phyloP scores from a whole-genome alignment of 2,329 filamentous ascomycete species.

The Pseudogymnoascus sp. region DNA sequence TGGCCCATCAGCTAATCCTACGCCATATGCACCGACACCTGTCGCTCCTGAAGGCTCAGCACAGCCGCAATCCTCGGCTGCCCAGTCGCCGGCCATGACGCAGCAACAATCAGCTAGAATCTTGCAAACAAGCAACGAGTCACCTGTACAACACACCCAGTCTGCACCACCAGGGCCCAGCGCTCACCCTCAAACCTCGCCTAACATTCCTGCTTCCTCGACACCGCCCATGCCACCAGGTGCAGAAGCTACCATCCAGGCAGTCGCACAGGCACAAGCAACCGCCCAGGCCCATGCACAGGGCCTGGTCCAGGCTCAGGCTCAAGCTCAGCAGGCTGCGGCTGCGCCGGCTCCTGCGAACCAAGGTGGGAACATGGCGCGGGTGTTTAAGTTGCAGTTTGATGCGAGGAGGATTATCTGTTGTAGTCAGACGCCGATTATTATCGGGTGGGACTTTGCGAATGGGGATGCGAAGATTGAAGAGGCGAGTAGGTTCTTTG shows the following conservation, averaged over 20 bases:
- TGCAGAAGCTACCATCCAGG: neutral
- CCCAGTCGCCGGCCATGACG: neutral
- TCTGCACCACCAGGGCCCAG: neutral
- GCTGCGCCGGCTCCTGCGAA: conserved; percentile 1
- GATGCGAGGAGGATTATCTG: conserved; percentile 89
- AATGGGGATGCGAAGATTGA: conserved; percentile 74
- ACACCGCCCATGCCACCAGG: neutral
- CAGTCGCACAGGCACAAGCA: neutral
- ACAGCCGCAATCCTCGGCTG: neutral
- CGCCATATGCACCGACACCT: neutral
- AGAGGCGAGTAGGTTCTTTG: conserved; percentile 71
- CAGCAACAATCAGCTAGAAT: neutral
- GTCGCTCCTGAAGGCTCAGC: neutral
- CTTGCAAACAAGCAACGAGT: neutral
- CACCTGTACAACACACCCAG: neutral
- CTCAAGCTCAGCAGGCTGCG: conserved; percentile 15
- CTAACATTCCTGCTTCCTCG: neutral
- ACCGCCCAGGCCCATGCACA: conserved; percentile 6
- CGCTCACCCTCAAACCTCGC: neutral
- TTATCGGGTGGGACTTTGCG: conserved; percentile 97
- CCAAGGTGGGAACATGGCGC: conserved; percentile 33
- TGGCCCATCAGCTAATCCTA: neutral
- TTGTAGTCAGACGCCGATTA: conserved; percentile 82
- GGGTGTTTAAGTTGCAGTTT: conserved; percentile 96
- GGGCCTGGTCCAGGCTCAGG: conserved; percentile 28